Evolutionary conservation across 257 asterid species (phyloP).

Genomic region (Petrea volubilis): DNA sequence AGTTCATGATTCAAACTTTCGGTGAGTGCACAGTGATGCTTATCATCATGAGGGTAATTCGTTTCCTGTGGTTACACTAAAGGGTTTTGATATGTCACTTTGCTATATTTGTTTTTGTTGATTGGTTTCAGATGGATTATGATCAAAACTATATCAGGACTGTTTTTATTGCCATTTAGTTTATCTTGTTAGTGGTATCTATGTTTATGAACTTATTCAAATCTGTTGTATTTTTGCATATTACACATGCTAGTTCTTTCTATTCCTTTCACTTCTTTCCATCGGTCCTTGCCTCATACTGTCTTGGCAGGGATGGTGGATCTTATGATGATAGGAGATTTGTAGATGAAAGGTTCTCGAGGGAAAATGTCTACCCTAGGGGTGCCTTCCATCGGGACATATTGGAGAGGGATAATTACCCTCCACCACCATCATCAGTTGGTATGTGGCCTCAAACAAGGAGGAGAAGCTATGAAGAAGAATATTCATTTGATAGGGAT

Average conservation of each 20-base stretch:
- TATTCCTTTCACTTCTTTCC: conserved; percentile 33
- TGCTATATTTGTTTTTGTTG: conserved; percentile 3
- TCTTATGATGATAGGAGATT: conserved; percentile 91
- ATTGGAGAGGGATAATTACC: conserved; percentile 79
- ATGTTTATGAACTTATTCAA: not conserved
- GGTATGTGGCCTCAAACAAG: conserved; percentile 84
- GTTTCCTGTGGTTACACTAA: conserved; percentile 22
- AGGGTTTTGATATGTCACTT: conserved; percentile 19
- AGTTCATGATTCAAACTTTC: conserved; percentile 73
- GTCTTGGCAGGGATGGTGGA: conserved; percentile 80
- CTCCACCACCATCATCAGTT: conserved; percentile 67
- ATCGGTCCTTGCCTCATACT: conserved; percentile 37
- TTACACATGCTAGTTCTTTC: conserved; percentile 15
- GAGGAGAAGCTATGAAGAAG: conserved; percentile 85
- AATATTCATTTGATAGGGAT: conserved; percentile 75
- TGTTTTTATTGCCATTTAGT: not conserved
- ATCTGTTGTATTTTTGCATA: not conserved
- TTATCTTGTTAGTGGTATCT: conserved; percentile 4
- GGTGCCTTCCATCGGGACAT: conserved; percentile 73
- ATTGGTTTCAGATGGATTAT: conserved; percentile 18
- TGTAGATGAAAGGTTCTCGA: conserved; percentile 83
- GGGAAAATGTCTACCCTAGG: conserved; percentile 76
- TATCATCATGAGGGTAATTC: conserved; percentile 31
- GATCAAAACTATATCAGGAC: conserved; percentile 13
- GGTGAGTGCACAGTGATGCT: conserved; percentile 73